Conservation (phyloP, 148 eudicot genomes). For the Arctostaphylos glauca region DNA sequence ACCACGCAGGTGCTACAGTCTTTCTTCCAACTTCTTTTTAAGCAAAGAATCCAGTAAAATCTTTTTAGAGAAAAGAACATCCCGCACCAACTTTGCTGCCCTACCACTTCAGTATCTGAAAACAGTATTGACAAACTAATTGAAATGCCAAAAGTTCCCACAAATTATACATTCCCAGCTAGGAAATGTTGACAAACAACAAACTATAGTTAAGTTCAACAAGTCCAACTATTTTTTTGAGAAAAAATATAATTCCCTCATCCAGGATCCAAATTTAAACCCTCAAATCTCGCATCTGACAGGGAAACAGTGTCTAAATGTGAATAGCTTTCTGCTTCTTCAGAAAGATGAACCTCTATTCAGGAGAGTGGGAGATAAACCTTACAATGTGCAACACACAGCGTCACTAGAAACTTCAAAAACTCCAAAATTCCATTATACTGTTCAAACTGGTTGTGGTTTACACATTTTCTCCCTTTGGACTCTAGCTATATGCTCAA, state of each 20-base stretch:
- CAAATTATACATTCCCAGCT: neutral
- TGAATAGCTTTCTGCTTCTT: neutral
- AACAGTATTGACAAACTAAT: neutral
- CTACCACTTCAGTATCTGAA: neutral
- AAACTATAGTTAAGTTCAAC: neutral
- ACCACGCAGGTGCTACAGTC: neutral
- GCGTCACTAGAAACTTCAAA: neutral
- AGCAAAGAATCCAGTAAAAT: neutral
- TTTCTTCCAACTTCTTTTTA: neutral
- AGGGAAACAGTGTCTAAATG: neutral
- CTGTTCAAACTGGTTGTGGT: neutral
- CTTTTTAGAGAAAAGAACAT: neutral
- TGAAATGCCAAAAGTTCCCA: slow-evolving; percentile 3
- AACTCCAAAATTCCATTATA: neutral
- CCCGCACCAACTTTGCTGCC: neutral
- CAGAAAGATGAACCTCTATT: neutral
- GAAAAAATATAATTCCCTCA: neutral
- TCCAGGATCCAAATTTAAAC: neutral
- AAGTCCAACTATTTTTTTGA: neutral
- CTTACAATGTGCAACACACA: neutral
- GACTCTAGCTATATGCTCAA: neutral
- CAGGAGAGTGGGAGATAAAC: neutral
- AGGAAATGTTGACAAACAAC: neutral
- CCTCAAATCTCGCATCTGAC: neutral
- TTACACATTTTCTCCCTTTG: neutral